Conservation (phyloP, 2,329 filamentous ascomycete species). For the Lomentospora prolificans region DNA sequence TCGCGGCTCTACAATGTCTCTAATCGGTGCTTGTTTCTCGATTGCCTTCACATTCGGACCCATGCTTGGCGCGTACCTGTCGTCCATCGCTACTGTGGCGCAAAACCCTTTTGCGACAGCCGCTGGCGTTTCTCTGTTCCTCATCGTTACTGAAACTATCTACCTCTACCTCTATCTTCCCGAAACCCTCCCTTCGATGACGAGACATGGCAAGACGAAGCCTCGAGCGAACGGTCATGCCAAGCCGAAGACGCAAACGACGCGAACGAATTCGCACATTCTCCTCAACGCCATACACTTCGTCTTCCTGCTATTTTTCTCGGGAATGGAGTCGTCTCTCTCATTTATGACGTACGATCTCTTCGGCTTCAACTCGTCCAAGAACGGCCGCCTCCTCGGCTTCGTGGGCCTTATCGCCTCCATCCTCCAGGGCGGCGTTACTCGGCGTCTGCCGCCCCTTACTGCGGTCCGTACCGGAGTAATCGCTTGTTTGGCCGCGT, state of each 20-base stretch:
- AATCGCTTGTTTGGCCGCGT: constrained; percentile 65
- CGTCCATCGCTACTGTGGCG: constrained; percentile 64
- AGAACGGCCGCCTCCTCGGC: constrained; percentile 79
- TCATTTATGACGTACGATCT: constrained; percentile 97
- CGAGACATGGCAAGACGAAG: constrained; percentile 17
- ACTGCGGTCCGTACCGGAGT: constrained; percentile 72
- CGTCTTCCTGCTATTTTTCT: constrained; percentile 90
- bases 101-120: constrained; percentile 92
- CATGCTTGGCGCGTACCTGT: constrained; percentile 78
- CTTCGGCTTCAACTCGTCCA: constrained; percentile 68
- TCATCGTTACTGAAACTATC: constrained; percentile 78
- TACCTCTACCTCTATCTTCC: constrained; percentile 81
- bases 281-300: constrained; percentile 82
- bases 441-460: constrained; percentile 73
- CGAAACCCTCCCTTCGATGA: constrained; percentile 66
- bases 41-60: constrained; percentile 96
- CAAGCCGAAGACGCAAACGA: constrained; percentile 14
- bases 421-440: constrained; percentile 86
- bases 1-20: constrained; percentile 85
- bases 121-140: constrained; percentile 72
- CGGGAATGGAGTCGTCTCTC: constrained; percentile 93
- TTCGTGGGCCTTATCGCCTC: constrained; percentile 88
- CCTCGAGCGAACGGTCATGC: constrained; percentile 17
- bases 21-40: constrained; percentile 93
- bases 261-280: constrained; percentile 70